Percentiles rank a stretch among this genome's conserved stretches.
These are phyloP conservation scores for Kickxella alabastrina DNA, from an alignment of 192 early-diverging fungal species.

Conservation along the genomic window DNA sequence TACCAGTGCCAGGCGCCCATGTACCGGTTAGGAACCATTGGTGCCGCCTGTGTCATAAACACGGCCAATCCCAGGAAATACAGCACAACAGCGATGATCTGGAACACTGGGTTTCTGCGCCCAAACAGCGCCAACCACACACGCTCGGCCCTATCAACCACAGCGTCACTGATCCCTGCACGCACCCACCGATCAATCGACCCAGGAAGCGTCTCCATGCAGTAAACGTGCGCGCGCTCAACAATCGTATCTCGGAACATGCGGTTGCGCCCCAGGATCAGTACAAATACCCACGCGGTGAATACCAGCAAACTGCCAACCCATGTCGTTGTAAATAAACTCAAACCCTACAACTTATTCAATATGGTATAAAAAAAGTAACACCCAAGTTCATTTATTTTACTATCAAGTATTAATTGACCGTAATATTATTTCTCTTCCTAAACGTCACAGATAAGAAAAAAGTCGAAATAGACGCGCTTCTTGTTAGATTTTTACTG, in stretches of 20 bases:
- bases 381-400: no score
- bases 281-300: conserved; percentile 31
- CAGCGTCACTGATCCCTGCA: conserved; percentile 6
- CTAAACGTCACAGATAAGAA: no score
- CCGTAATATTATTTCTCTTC: no score
- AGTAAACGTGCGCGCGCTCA: conserved; percentile 17
- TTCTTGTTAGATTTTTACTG: no score
- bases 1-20: conserved; percentile 34
- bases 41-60: conserved; percentile 31
- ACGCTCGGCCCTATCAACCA: conserved; percentile 15
- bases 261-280: conserved; percentile 45
- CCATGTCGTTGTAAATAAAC: conserved; percentile 18
- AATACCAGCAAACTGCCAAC: conserved; percentile 12
- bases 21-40: conserved; percentile 42
- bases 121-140: conserved; percentile 33
- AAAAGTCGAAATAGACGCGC: no score
- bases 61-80: conserved; percentile 33
- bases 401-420: conserved; percentile 30
- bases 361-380: no score
- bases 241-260: conserved; percentile 40
- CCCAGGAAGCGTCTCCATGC: conserved; percentile 19
- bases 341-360: no score
- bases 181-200: conserved; percentile 14
- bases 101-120: conserved; percentile 38
- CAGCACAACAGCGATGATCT: conserved; percentile 27